Percentiles rank a stretch among this genome's conserved stretches.
Evolutionary conservation across 2,329 filamentous ascomycete genomes (phyloP).

Genomic region (Botrytis porri): DNA sequence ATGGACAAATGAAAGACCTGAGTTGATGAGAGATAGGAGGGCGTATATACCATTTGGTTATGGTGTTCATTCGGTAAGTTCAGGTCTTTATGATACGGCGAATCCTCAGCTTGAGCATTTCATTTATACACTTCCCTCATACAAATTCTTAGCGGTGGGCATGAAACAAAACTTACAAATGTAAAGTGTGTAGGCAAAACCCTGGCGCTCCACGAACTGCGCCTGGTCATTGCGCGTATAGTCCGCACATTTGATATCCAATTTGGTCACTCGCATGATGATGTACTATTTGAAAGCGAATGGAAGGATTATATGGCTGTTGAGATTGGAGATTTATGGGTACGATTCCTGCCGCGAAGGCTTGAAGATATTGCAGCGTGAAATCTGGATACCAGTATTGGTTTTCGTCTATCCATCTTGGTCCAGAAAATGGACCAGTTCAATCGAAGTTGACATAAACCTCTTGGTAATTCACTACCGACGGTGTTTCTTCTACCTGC

Average conservation of each 20-base stretch:
- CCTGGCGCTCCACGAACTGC: constrained; percentile 26
- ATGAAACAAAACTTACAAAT: not conserved
- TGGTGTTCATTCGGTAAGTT: constrained; percentile 22
- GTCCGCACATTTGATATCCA: constrained; percentile 21
- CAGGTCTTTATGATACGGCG: not conserved
- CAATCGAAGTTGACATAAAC: not conserved
- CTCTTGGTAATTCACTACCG: not conserved
- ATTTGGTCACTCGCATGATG: constrained; percentile 20
- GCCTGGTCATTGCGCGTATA: constrained; percentile 19
- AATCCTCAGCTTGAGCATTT: not conserved
- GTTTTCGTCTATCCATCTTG: not conserved
- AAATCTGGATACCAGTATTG: not conserved
- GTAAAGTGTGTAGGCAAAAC: constrained; percentile 24
- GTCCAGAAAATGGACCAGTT: not conserved
- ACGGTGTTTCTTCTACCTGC: not conserved
- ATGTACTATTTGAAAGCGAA: constrained; percentile 20
- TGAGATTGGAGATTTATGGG: constrained; percentile 22
- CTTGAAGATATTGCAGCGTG: not conserved
- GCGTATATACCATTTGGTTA: constrained; percentile 27
- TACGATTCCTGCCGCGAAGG: constrained; percentile 9
- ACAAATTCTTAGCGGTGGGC: too few species aligned
- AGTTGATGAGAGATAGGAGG: constrained; percentile 21
- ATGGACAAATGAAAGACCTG: constrained; percentile 22
- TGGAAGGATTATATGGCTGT: constrained; percentile 22
- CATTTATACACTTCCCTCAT: too few species aligned